Evolutionary conservation across 2,329 filamentous ascomycete species (phyloP).

Genomic region (Aspergillus sergii): DNA sequence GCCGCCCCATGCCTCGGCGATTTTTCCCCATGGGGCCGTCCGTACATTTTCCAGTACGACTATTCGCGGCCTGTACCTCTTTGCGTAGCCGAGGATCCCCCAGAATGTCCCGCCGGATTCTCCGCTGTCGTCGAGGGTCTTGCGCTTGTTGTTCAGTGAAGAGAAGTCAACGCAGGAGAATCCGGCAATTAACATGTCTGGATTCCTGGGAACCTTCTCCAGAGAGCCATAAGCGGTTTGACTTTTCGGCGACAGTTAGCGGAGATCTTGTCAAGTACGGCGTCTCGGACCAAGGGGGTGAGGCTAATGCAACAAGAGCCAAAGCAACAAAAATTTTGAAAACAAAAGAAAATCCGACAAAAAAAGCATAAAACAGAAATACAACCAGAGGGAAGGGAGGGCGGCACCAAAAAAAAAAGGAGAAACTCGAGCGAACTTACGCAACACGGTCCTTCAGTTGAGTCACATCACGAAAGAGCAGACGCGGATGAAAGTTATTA

Average conservation of each 20-base stretch:
- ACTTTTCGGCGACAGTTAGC: slow-evolving; percentile 36
- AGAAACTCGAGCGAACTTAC: slow-evolving; percentile 40
- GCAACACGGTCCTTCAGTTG: slow-evolving; percentile 55
- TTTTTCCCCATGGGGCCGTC: slow-evolving; percentile 60
- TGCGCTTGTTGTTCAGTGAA: slow-evolving; percentile 60
- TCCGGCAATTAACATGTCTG: slow-evolving; percentile 71
- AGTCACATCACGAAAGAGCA: slow-evolving; percentile 62
- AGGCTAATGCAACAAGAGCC: neutral
- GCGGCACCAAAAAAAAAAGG: neutral
- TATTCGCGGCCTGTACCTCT: slow-evolving; percentile 60
- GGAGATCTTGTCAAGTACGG: slow-evolving; percentile 1
- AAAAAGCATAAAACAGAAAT: neutral
- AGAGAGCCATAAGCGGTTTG: slow-evolving; percentile 69
- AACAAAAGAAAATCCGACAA: slow-evolving; percentile 6
- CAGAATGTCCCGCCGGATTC: slow-evolving; percentile 69
- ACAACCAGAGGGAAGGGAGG: neutral
- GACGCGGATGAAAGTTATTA: slow-evolving; percentile 56
- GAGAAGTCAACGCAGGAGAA: slow-evolving; percentile 80
- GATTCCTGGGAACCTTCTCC: slow-evolving; percentile 56
- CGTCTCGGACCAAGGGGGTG: neutral
- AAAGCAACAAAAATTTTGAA: neutral
- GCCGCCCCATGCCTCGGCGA: slow-evolving; percentile 48
- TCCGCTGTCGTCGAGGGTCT: slow-evolving; percentile 56
- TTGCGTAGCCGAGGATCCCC: slow-evolving; percentile 61
- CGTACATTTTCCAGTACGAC: slow-evolving; percentile 74